phyloP scores from a whole-genome alignment of 2,329 filamentous ascomycete species.

The Epicoccum sorghinum region DNA sequence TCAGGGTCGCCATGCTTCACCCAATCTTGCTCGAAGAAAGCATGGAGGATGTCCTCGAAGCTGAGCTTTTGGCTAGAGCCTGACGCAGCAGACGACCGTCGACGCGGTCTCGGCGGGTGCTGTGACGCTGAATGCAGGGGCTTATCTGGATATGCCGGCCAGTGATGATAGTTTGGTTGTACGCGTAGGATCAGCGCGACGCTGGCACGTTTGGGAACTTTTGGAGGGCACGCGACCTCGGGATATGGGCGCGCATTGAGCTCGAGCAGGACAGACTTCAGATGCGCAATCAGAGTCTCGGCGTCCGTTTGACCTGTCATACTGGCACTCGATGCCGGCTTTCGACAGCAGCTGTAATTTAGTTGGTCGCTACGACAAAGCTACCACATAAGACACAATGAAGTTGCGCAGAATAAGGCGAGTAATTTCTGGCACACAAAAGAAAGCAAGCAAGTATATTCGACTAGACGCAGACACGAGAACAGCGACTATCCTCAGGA shows the following conservation, averaged over 20 bases:
- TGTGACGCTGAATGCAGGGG: constrained; percentile 20
- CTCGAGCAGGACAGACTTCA: constrained; percentile 51
- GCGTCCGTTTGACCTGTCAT: constrained; percentile 12
- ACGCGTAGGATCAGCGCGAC: constrained; percentile 70
- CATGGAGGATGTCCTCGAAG: constrained; percentile 54
- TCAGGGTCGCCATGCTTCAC: constrained; percentile 70
- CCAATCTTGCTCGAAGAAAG: constrained; percentile 70
- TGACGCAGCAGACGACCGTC: constrained; percentile 36
- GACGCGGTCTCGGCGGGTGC: constrained; percentile 25
- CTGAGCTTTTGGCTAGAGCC: constrained; percentile 34
- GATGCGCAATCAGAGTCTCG: constrained; percentile 43
- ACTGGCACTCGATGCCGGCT: constrained; percentile 1
- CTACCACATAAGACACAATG: not conserved
- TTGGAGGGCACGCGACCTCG: constrained; percentile 55
- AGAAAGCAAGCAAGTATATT: not conserved
- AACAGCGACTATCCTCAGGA: not conserved
- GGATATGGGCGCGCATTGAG: constrained; percentile 56
- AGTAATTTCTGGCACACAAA: not conserved
- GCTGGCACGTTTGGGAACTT: constrained; percentile 65
- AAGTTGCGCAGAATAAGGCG: not conserved
- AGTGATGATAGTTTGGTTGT: constrained; percentile 62
- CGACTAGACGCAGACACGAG: not conserved
- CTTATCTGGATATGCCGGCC: constrained; percentile 49
- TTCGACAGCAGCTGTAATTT: not conserved
- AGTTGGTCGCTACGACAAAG: not conserved